These are phyloP conservation scores for Capillidium heterosporum DNA, from an alignment of 371 early-diverging fungal species.

Conservation along the genomic window DNA sequence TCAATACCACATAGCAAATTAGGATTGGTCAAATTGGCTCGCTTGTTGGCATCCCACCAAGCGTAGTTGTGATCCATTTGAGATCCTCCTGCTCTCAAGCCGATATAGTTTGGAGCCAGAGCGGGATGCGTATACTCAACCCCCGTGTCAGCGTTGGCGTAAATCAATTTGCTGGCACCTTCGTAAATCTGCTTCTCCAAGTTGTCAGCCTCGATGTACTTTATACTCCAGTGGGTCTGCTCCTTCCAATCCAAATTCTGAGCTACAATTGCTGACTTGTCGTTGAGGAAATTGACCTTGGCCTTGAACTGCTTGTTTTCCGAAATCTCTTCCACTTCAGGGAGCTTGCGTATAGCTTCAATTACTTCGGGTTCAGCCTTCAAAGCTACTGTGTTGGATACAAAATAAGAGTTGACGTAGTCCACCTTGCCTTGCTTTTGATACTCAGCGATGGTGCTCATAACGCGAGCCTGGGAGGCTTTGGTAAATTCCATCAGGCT, in stretches of 20 bases:
- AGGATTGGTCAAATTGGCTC: background rate
- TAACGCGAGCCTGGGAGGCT: too few species aligned
- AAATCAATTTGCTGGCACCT: background rate
- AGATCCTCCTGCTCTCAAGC: background rate
- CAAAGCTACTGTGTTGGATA: constrained; percentile 4
- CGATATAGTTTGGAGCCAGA: constrained; percentile 26
- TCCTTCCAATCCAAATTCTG: too few species aligned
- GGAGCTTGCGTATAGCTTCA: background rate
- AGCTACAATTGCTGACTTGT: too few species aligned
- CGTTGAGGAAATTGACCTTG: too few species aligned
- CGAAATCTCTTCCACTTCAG: constrained; percentile 3
- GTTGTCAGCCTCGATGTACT: background rate
- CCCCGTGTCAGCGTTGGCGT: constrained; percentile 26
- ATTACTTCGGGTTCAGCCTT: background rate
- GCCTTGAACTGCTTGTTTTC: background rate
- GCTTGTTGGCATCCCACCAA: constrained; percentile 2
- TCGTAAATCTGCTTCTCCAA: background rate
- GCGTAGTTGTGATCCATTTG: background rate
- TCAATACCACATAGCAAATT: background rate
- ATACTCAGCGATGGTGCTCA: too few species aligned
- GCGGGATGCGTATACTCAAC: constrained; percentile 48
- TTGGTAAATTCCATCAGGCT: too few species aligned
- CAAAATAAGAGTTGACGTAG: background rate
- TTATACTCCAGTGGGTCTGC: background rate
- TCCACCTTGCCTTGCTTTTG: too few species aligned